phyloP scores from a whole-genome alignment of 257 asterid genomes.

The Solanum pennellii region DNA sequence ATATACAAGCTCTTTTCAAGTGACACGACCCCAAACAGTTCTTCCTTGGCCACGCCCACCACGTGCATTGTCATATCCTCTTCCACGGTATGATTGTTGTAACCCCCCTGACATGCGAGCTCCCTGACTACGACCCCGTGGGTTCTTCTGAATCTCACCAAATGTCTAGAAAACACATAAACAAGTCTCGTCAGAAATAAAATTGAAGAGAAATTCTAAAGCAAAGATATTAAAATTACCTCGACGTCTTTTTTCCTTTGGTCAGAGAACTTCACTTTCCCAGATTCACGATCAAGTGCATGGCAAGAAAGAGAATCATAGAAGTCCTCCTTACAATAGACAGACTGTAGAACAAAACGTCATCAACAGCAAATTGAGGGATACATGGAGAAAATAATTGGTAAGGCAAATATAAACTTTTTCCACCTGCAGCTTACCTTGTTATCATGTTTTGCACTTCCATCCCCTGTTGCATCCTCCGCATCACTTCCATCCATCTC shows the following conservation, averaged over 20 bases:
- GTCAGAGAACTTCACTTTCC: constrained; percentile 7
- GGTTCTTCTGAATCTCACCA: constrained; percentile 10
- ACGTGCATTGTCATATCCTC: constrained; percentile 6
- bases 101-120: background rate
- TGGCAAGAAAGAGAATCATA: constrained; percentile 16
- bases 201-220: background rate
- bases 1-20: background rate
- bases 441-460: background rate
- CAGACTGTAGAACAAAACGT: constrained; percentile 4
- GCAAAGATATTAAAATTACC: constrained; percentile 3
- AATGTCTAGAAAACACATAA: constrained; percentile 13
- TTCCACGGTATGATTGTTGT: constrained; percentile 9
- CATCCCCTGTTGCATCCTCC: background rate
- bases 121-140: constrained; percentile 4
- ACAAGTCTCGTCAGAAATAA: background rate
- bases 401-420: background rate
- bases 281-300: constrained; percentile 1
- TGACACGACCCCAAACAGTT: constrained; percentile 6
- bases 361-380: background rate
- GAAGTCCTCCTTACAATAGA: constrained; percentile 20
- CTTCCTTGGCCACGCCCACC: constrained; percentile 2
- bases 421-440: constrained; percentile 1
- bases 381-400: background rate
- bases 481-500: background rate
- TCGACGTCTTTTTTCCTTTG: constrained; percentile 4